Evolutionary conservation across 805 yeast species (phyloP).

Genomic region (Candida sonorensis): DNA sequence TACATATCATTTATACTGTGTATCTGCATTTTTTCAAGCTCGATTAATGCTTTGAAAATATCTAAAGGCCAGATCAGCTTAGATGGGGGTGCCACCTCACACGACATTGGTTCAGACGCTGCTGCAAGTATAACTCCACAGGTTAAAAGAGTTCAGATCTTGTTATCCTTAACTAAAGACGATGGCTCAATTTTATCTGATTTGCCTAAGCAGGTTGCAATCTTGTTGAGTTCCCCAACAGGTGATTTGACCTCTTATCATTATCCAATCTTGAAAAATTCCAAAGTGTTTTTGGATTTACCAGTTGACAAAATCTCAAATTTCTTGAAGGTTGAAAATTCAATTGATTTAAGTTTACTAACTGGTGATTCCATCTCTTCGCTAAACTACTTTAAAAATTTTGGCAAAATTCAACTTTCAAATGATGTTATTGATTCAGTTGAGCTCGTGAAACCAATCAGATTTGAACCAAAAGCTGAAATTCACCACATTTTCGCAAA

Average conservation of each 20-base stretch:
- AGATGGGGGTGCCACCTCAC: not conserved
- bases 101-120: not conserved
- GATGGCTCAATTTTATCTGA: slow-evolving; percentile 1
- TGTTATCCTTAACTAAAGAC: not conserved
- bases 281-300: slow-evolving; percentile 9
- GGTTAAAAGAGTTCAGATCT: too few species aligned
- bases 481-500: slow-evolving; percentile 55
- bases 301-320: slow-evolving; percentile 19
- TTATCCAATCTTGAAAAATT: slow-evolving; percentile 16
- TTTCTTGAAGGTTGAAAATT: slow-evolving; percentile 12
- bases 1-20: not conserved
- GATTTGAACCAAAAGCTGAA: slow-evolving; percentile 49
- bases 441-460: slow-evolving; percentile 17
- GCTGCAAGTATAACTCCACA: not conserved
- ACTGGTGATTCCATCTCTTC: slow-evolving; percentile 21
- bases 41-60: not conserved
- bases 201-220: slow-evolving; percentile 22
- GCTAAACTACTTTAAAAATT: slow-evolving; percentile 9
- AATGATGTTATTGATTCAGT: slow-evolving; percentile 6
- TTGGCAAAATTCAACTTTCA: slow-evolving; percentile 17
- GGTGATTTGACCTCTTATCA: slow-evolving; percentile 11
- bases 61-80: not conserved
- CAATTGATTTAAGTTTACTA: slow-evolving; percentile 18
- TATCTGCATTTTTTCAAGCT: not conserved
- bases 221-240: slow-evolving; percentile 11